Evolutionary conservation across 106 monocot species (phyloP).

Genomic region (Alisma plantagoaquatica): DNA sequence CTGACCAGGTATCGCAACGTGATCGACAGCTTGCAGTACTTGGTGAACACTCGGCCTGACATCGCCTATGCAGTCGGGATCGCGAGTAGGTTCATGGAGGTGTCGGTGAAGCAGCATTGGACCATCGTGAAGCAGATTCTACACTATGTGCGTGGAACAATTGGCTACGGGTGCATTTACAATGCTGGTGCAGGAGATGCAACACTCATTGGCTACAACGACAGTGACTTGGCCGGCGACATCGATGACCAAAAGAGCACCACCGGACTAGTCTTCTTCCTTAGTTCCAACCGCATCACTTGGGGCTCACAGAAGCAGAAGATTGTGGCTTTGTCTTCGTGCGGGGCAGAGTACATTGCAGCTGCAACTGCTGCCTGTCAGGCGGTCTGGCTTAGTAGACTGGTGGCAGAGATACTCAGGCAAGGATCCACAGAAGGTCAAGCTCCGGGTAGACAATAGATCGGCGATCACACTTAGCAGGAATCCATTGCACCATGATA

Average conservation of each 20-base stretch:
- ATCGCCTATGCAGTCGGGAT: neutral
- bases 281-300: neutral
- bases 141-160: too few species aligned
- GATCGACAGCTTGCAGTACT: neutral
- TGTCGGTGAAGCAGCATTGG: neutral
- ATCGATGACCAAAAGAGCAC: neutral
- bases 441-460: too few species aligned
- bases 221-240: conserved; percentile 3
- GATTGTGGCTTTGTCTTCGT: neutral
- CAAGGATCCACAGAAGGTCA: too few species aligned
- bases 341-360: conserved; percentile 1
- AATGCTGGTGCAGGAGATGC: too few species aligned
- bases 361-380: too few species aligned
- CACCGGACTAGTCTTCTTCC: too few species aligned
- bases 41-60: neutral
- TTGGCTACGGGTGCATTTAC: neutral
- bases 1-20: neutral
- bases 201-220: too few species aligned
- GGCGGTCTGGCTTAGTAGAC: too few species aligned
- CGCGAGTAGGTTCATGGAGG: neutral
- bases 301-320: conserved; percentile 5
- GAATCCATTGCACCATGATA: neutral
- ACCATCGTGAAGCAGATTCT: too few species aligned
- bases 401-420: too few species aligned
- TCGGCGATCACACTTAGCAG: neutral